Conservation (phyloP, 2,329 filamentous ascomycete genomes). For the Exophiala viscosa region DNA sequence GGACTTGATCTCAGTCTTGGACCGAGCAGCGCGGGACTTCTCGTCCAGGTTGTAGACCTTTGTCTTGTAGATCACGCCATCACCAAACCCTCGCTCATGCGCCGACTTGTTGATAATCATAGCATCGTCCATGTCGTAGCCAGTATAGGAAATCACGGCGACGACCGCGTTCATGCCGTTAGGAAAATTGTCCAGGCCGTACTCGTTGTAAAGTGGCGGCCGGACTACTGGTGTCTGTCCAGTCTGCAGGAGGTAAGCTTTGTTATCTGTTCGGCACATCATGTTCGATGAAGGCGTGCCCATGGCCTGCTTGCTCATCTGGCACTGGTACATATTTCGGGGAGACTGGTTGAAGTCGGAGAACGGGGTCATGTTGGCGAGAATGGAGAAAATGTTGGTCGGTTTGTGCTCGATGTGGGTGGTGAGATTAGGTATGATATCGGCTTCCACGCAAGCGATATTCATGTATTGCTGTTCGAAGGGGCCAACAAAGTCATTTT, state of each 20-base stretch:
- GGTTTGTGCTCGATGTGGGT: slow-evolving; percentile 93
- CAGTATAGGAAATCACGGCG: slow-evolving; percentile 96
- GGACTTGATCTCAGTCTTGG: slow-evolving; percentile 67
- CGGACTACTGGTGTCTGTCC: slow-evolving; percentile 93
- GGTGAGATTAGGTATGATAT: slow-evolving; percentile 81
- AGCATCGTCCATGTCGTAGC: slow-evolving; percentile 99
- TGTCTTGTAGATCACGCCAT: slow-evolving; percentile 97
- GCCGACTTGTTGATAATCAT: slow-evolving; percentile 99
- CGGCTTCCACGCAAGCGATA: slow-evolving; percentile 83
- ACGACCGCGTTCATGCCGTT: slow-evolving; percentile 95
- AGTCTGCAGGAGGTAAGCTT: slow-evolving; percentile 89
- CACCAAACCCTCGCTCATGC: slow-evolving; percentile 90
- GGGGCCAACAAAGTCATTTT: slow-evolving; percentile 82
- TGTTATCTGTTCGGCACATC: slow-evolving; percentile 90
- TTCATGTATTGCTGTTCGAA: slow-evolving; percentile 98
- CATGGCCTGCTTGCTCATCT: slow-evolving; percentile 99
- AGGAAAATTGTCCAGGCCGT: slow-evolving; percentile 96
- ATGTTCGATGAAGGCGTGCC: slow-evolving; percentile 86
- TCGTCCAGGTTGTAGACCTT: slow-evolving; percentile 87
- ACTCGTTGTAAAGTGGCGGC: slow-evolving; percentile 88
- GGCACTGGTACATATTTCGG: slow-evolving; percentile 98
- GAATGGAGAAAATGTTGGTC: slow-evolving; percentile 93
- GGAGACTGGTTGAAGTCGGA: slow-evolving; percentile 98
- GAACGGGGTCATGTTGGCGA: slow-evolving; percentile 98
- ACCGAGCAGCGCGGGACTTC: slow-evolving; percentile 60